A percentile compares a stretch with the other conserved stretches of the same genome.
phyloP scores from a whole-genome alignment of 768 basidiomycete genomes.

The Saitozyma podzolica region DNA sequence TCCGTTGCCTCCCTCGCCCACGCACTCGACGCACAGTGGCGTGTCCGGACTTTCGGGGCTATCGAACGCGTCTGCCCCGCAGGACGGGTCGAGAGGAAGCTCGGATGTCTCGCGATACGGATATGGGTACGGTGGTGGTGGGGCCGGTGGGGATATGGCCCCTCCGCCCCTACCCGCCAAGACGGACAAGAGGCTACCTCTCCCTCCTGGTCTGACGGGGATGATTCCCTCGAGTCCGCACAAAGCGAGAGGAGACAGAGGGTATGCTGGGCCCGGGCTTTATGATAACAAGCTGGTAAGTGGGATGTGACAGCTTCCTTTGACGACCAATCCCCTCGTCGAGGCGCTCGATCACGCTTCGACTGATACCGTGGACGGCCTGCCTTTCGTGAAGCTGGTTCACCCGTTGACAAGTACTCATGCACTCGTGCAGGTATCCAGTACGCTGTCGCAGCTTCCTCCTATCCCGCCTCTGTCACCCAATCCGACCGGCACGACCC shows the following conservation, averaged over 20 bases:
- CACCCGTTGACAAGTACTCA: no score
- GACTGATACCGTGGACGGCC: no score
- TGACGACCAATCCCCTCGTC: no score
- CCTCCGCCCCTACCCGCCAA: slow-evolving; percentile 20
- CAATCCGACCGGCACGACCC: slow-evolving; percentile 16
- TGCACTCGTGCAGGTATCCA: slow-evolving; percentile 30
- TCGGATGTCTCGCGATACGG: slow-evolving; percentile 7
- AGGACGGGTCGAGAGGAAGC: slow-evolving; percentile 7
- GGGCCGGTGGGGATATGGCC: neutral
- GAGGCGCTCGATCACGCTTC: no score
- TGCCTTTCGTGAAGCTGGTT: no score
- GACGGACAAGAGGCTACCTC: slow-evolving; percentile 18
- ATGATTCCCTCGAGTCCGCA: slow-evolving; percentile 13
- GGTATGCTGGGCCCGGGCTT: slow-evolving; percentile 17
- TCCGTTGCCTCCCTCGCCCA: slow-evolving; percentile 19
- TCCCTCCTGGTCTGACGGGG: slow-evolving; percentile 8
- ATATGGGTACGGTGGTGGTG: neutral
- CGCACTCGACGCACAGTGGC: slow-evolving; percentile 10
- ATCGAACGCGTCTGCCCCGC: neutral
- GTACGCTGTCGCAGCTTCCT: slow-evolving; percentile 42
- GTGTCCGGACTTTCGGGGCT: slow-evolving; percentile 10
- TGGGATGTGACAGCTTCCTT: neutral
- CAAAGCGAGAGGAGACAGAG: slow-evolving; percentile 6
- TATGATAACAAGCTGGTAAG: slow-evolving; percentile 51
- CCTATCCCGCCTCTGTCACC: slow-evolving; percentile 43